Evolutionary conservation across 495 filamentous ascomycete species (phyloP).

Genomic region (Bryoglossum gracile): DNA sequence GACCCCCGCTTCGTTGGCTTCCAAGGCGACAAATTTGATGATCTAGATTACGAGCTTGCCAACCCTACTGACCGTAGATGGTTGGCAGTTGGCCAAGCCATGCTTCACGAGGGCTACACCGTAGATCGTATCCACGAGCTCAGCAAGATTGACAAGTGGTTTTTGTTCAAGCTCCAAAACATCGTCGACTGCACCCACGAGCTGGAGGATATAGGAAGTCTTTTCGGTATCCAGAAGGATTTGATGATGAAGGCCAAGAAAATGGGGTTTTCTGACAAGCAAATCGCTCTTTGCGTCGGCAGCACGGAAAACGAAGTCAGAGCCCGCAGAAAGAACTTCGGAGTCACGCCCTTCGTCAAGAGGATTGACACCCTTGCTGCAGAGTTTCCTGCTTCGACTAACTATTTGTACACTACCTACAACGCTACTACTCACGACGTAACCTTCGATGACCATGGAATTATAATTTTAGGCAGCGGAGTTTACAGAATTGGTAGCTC

Average conservation of each 20-base stretch:
- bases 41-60: slow-evolving; percentile 80
- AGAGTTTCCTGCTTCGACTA: slow-evolving; percentile 95
- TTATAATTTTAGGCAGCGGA: slow-evolving; percentile 11
- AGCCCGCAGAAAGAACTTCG: slow-evolving; percentile 75
- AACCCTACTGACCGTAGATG: slow-evolving; percentile 94
- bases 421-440: slow-evolving; percentile 95
- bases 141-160: slow-evolving; percentile 96
- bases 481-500: slow-evolving; percentile 89
- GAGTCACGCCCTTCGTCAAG: slow-evolving; percentile 86
- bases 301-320: slow-evolving; percentile 86
- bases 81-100: slow-evolving; percentile 95
- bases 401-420: slow-evolving; percentile 90
- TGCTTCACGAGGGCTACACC: slow-evolving; percentile 93
- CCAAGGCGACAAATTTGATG: slow-evolving; percentile 89
- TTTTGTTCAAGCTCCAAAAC: slow-evolving; percentile 95
- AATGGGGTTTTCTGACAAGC: slow-evolving; percentile 92
- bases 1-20: slow-evolving; percentile 88
- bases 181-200: slow-evolving; percentile 85
- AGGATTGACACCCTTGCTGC: slow-evolving; percentile 89
- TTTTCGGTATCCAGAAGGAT: slow-evolving; percentile 81
- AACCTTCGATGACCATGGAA: slow-evolving; percentile 85
- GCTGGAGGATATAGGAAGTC: slow-evolving; percentile 78
- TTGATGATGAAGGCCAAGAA: slow-evolving; percentile 88
- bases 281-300: slow-evolving; percentile 82
- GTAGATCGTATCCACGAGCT: slow-evolving; percentile 86